Conservation (phyloP, 768 basidiomycete genomes). For the Trametes gibbosa region DNA sequence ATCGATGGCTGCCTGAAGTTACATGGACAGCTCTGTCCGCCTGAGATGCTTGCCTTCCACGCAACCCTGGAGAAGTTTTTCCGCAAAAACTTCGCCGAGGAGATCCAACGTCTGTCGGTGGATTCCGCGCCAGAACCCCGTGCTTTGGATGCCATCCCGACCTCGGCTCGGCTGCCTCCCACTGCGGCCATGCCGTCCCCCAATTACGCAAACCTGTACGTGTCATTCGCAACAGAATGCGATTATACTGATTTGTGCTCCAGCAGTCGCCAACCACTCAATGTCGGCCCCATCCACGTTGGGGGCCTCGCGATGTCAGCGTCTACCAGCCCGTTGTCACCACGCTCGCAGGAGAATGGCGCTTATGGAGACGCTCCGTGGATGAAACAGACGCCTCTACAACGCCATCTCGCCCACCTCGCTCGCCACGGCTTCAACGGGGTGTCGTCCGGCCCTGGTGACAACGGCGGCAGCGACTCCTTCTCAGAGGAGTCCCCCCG, state of each 20-base stretch:
- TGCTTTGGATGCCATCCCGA: slow-evolving; percentile 9
- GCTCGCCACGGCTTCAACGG: slow-evolving; percentile 82
- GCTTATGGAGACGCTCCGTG: slow-evolving; percentile 21
- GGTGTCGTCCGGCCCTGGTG: slow-evolving; percentile 74
- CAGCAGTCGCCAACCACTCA: slow-evolving; percentile 13
- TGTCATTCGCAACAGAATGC: neutral
- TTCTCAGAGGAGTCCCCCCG: slow-evolving; percentile 66
- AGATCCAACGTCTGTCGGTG: slow-evolving; percentile 68
- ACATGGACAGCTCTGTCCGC: slow-evolving; percentile 77
- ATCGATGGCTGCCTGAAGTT: slow-evolving; percentile 84
- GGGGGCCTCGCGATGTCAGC: slow-evolving; percentile 16
- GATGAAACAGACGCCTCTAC: slow-evolving; percentile 68
- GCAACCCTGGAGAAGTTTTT: slow-evolving; percentile 85
- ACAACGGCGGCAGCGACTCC: slow-evolving; percentile 52
- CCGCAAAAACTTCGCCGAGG: slow-evolving; percentile 79
- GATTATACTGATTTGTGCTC: neutral
- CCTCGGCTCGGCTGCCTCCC: slow-evolving; percentile 16
- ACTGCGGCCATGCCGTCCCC: slow-evolving; percentile 16
- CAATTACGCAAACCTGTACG: slow-evolving; percentile 16
- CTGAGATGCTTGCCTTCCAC: slow-evolving; percentile 92
- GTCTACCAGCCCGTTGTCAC: slow-evolving; percentile 18
- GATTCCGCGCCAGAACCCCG: slow-evolving; percentile 51
- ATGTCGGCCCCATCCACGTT: slow-evolving; percentile 25
- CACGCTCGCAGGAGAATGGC: slow-evolving; percentile 19
- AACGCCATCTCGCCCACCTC: slow-evolving; percentile 77